These are phyloP conservation scores for Ustilago trichophora DNA, from an alignment of 1,284 basidiomycete species.

Conservation along the genomic window DNA sequence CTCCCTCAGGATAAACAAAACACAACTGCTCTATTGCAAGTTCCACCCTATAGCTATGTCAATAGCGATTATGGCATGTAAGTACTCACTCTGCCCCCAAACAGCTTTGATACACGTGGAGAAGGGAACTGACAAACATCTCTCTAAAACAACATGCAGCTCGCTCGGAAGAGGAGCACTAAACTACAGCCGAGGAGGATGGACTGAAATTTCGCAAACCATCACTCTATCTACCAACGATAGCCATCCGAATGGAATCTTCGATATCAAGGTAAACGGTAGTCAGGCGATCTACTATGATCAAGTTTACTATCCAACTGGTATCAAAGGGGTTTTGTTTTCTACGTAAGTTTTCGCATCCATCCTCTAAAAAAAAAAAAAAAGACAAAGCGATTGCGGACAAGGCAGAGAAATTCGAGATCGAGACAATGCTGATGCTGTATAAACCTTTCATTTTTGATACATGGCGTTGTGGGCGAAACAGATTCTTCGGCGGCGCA, in stretches of 20 bases:
- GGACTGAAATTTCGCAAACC: slow-evolving; percentile 45
- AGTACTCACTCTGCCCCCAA: no score
- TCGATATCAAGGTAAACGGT: slow-evolving; percentile 33
- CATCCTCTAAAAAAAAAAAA: neutral
- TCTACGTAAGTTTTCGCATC: slow-evolving; percentile 30
- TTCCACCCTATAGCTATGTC: slow-evolving; percentile 33
- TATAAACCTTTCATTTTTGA: no score
- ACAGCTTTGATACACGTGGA: no score
- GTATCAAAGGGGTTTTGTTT: slow-evolving; percentile 37
- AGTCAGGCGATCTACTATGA: slow-evolving; percentile 19
- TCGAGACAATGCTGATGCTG: no score
- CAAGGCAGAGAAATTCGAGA: neutral
- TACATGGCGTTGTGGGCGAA: no score
- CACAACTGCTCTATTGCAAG: slow-evolving; percentile 8
- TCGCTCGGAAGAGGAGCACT: slow-evolving; percentile 47
- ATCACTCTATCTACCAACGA: slow-evolving; percentile 14
- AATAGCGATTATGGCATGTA: slow-evolving; percentile 47
- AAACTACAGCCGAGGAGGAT: slow-evolving; percentile 10
- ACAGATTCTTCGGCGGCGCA: slow-evolving; percentile 40
- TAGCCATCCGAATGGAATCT: slow-evolving; percentile 13
- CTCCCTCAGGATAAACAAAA: slow-evolving; percentile 41
- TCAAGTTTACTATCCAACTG: slow-evolving; percentile 29
- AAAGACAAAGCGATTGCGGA: no score
- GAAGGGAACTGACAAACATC: no score
- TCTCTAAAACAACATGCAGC: no score